phyloP scores from a whole-genome alignment of 164 flowering plant species.

The Nymphaea colorata region DNA sequence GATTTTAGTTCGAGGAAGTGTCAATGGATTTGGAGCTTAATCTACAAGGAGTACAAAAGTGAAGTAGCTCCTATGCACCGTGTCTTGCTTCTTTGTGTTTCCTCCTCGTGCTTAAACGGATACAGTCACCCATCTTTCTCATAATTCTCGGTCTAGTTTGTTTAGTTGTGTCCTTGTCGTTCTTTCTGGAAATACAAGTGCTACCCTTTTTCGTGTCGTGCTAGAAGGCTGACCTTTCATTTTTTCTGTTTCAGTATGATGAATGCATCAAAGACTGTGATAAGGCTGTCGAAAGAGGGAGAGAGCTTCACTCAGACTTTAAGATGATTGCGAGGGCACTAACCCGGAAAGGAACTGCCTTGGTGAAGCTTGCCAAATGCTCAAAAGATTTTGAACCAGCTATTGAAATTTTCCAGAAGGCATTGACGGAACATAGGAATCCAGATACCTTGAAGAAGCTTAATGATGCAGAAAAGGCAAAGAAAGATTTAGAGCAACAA shows the following conservation, averaged over 20 bases:
- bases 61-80: too few species aligned
- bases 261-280: slow-evolving; percentile 96
- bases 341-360: slow-evolving; percentile 90
- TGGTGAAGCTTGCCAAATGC: slow-evolving; percentile 74
- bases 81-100: too few species aligned
- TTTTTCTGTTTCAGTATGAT: slow-evolving; percentile 45
- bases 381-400: slow-evolving; percentile 91
- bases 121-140: too few species aligned
- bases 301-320: slow-evolving; percentile 83
- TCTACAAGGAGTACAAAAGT: too few species aligned
- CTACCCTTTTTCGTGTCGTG: too few species aligned
- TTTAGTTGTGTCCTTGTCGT: too few species aligned
- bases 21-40: too few species aligned
- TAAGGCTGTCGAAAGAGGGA: slow-evolving; percentile 91
- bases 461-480: slow-evolving; percentile 93
- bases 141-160: too few species aligned
- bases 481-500: slow-evolving; percentile 87
- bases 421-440: slow-evolving; percentile 93
- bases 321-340: slow-evolving; percentile 94
- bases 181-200: too few species aligned
- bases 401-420: slow-evolving; percentile 90
- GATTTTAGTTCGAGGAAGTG: too few species aligned
- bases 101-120: too few species aligned
- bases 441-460: slow-evolving; percentile 89
- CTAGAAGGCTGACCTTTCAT: too few species aligned